These are phyloP conservation scores for Metarhizium brunneum DNA, from an alignment of 2,329 filamentous ascomycete genomes.

Conservation along the genomic window DNA sequence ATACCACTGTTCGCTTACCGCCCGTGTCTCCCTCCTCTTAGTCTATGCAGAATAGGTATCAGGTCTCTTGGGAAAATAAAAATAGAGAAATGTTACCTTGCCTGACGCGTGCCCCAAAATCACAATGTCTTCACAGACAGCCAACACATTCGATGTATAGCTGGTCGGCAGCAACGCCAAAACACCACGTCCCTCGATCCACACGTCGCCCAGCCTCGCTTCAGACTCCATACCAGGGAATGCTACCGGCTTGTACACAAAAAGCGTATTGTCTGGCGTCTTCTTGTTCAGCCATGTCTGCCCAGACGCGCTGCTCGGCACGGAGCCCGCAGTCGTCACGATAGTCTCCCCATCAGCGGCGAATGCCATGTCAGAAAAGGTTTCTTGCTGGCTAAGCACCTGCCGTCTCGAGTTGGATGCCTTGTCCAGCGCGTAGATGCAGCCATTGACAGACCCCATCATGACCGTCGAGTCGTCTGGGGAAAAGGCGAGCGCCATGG, in stretches of 20 bases:
- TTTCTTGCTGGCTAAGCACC: constrained; percentile 7
- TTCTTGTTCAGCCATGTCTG: constrained; percentile 6
- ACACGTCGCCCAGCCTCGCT: constrained; percentile 6
- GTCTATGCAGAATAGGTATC: constrained; percentile 1
- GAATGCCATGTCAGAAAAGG: constrained; percentile 6
- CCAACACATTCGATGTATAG: constrained; percentile 6
- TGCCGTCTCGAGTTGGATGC: constrained; percentile 2
- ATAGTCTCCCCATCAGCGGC: constrained; percentile 4
- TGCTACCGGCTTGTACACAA: constrained; percentile 8
- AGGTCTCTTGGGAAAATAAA: constrained; percentile 4
- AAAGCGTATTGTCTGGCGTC: constrained; percentile 1
- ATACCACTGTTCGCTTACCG: background rate
- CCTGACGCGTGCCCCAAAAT: constrained; percentile 9
- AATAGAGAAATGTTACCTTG: constrained; percentile 9
- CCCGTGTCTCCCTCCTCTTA: background rate
- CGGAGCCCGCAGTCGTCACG: constrained; percentile 7
- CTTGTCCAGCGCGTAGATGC: constrained; percentile 6
- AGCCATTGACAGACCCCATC: constrained; percentile 4
- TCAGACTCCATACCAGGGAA: constrained; percentile 9
- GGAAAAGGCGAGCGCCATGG: constrained; percentile 4
- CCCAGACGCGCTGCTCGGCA: background rate
- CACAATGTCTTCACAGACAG: constrained; percentile 6
- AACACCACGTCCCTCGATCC: constrained; percentile 6
- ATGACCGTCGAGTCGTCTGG: constrained; percentile 4
- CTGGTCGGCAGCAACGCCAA: constrained; percentile 7